Percentiles rank a stretch among this genome's conserved stretches.
These are phyloP conservation scores for Colletotrichum orbiculare DNA, from an alignment of 2,329 filamentous ascomycete genomes.

Conservation along the genomic window DNA sequence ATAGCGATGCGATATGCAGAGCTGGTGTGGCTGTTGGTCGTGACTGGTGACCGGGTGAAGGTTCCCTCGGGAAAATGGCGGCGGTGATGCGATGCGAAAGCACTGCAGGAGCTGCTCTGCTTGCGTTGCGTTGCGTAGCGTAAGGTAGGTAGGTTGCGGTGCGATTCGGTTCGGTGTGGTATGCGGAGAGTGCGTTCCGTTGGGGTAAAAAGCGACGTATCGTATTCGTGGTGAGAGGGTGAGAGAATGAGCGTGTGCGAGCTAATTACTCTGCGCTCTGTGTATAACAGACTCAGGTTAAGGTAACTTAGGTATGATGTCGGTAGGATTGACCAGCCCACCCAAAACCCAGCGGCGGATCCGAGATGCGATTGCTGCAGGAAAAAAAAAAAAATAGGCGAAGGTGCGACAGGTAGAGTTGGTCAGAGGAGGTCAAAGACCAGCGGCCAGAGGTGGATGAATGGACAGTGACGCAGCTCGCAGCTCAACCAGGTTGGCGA, in stretches of 20 bases:
- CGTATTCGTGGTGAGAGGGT: conserved; percentile 5
- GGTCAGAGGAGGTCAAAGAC: conserved; percentile 31
- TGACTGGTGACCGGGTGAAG: conserved; percentile 1
- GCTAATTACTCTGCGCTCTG: background rate
- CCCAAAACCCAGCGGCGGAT: too few species aligned
- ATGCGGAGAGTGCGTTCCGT: conserved; percentile 24
- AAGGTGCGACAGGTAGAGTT: background rate
- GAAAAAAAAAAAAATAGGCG: too few species aligned
- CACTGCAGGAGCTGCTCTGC: too few species aligned
- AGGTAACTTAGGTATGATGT: too few species aligned
- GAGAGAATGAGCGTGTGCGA: conserved; percentile 1
- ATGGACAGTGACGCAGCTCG: conserved; percentile 26
- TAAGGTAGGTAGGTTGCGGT: background rate
- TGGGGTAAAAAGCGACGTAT: conserved; percentile 16
- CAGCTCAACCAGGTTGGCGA: conserved; percentile 11
- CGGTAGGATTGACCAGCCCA: too few species aligned
- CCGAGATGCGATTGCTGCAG: too few species aligned
- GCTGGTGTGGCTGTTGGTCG: background rate
- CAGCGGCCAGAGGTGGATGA: background rate
- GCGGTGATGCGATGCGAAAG: background rate
- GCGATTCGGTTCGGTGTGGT: conserved; percentile 6
- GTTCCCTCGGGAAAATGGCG: conserved; percentile 16
- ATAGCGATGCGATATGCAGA: background rate
- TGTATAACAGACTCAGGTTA: background rate
- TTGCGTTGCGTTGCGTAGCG: too few species aligned